Conservation (phyloP, 495 filamentous ascomycete genomes). For the Friedmanniomyces endolithicus region DNA sequence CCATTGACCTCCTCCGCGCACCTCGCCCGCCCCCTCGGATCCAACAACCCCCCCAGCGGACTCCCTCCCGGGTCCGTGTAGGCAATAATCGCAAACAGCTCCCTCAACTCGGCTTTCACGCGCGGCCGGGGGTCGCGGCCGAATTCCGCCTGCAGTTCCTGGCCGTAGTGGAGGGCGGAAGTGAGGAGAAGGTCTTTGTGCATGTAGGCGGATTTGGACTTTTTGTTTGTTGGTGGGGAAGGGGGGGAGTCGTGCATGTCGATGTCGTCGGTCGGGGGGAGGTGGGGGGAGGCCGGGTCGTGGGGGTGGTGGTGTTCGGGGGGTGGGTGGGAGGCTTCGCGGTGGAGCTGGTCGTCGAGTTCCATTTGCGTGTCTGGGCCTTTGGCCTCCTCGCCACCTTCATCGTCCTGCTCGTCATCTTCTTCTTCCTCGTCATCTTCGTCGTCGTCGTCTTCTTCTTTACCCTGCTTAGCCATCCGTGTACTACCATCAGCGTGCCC, state of each 20-base stretch:
- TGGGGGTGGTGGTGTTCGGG: constrained; percentile 20
- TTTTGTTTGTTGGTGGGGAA: constrained; percentile 13
- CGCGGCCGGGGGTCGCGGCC: constrained; percentile 52
- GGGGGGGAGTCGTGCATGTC: constrained; percentile 40
- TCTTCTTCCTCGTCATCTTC: constrained; percentile 7
- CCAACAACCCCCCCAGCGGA: constrained; percentile 65
- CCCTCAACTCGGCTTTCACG: constrained; percentile 60
- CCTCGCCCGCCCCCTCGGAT: constrained; percentile 57
- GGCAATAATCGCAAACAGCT: constrained; percentile 80
- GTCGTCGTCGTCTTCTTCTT: constrained; percentile 5
- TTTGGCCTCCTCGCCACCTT: constrained; percentile 19
- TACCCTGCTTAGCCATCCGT: constrained; percentile 10
- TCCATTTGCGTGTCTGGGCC: constrained; percentile 61
- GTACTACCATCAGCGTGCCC: constrained; percentile 8
- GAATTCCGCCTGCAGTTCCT: constrained; percentile 65
- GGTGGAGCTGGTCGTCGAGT: constrained; percentile 51
- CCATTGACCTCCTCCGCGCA: constrained; percentile 93
- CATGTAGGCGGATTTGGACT: constrained; percentile 10
- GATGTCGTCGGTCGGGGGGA: constrained; percentile 28
- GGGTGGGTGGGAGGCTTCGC: constrained; percentile 27
- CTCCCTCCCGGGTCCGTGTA: constrained; percentile 68
- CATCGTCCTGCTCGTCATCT: constrained; percentile 2
- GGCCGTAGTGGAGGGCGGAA: constrained; percentile 69
- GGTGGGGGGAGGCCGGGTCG: constrained; percentile 22
- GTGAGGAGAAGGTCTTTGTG: constrained; percentile 36